Evolutionary conservation across 257 asterid species (phyloP), one percentile per base, ranked within the genome.

Genomic region (Hygrophila difformis): DNA sequence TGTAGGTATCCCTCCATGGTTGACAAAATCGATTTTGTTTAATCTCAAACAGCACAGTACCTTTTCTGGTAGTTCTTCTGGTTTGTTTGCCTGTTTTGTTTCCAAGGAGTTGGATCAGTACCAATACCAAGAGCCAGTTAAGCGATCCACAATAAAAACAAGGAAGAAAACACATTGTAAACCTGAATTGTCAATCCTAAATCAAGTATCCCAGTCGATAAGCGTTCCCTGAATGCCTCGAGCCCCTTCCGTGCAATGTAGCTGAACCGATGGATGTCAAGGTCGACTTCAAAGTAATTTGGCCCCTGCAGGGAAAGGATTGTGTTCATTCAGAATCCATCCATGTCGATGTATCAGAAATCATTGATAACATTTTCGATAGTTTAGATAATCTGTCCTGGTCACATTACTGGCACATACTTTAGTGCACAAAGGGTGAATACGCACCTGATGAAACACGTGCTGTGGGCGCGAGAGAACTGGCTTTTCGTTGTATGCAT

Each of bases 401-500:
- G n/a, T n/a, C n/a, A n/a, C n/a, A n/a, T n/a, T n/a, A n/a, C n/a
- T n/a, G n/a, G n/a, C n/a, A n/a, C n/a, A n/a, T n/a, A n/a, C n/a
- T n/a, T n/a, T n/a, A n/a, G n/a, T n/a, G n/a, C n/a, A n/a, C n/a
- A n/a, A n/a, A n/a, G n/a, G n/a, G n/a, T n/a, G n/a, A n/a, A n/a
- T n/a, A n/a, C n/a, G n/a, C 48, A 68, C 85, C 81, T 75, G 81
- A 68, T 68, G 71, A 68, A 78, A 82, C 44, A 63, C 55, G 46
- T 82, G 93, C 49, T 82, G 93, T 39, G 93, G 93, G 23, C 93
- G 93, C 18, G 93, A 82, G 61, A 82, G 89, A 58, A 82, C 93
- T 0, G 86, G 89, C 49, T 70, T 78, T 43, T 78, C 89, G 24
- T 82, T 82, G 76, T 82, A 82, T 5, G 89, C 83, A 4, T 75